Evolutionary conservation across 768 basidiomycete genomes (phyloP), one percentile per base, ranked within the genome.

Genomic region (Mycena floridula): DNA sequence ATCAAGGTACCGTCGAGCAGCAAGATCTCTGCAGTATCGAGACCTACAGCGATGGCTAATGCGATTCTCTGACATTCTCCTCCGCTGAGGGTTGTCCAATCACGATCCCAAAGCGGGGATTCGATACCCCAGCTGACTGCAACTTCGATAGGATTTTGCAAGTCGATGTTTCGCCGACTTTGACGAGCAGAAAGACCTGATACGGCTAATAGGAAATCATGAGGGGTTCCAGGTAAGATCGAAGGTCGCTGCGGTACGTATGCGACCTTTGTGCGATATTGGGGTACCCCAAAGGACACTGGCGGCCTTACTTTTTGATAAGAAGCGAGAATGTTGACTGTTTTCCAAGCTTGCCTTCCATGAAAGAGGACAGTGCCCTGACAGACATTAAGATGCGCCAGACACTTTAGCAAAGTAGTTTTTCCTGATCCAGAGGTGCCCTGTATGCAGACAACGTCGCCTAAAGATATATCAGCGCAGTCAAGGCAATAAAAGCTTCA

Each of bases 241-340:
- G 90, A 86, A 0, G 92, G 85, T 30, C 92, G 72, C 62, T 95
- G 92, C 1, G 92, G 91, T 21, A 94, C 82, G 59, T 95, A 95
- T 47, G 83, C 75, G 3, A 95, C 81, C 44, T 73, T 75, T 0
- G 84, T 90, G 41, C 92, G 79, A 63, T 82, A 95, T 15, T 59
- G 57, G 3, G 92, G 89, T 20, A 92, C 60, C 74, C 79, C 76
- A 52, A 69, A 67, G 30, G 66, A 64, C 45, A 65, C 70, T 18
- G 82, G 74, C 24, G 72, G 63, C 43, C 81, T 85, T 28, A 37
- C 20, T 6, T 22, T 28, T 36, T 13, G 6, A 6, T 7, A 15
- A 18, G 18, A 13, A 13, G 20, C 25, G 25, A 9, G 20, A 21
- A 44, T 25, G 13, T 35, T 13, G 16, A 22, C 12, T 28, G 40